Percentiles rank a stretch among this genome's conserved stretches.
Evolutionary conservation across 1,284 basidiomycete genomes (phyloP).

Genomic region (Ceratobasidium sp.): DNA sequence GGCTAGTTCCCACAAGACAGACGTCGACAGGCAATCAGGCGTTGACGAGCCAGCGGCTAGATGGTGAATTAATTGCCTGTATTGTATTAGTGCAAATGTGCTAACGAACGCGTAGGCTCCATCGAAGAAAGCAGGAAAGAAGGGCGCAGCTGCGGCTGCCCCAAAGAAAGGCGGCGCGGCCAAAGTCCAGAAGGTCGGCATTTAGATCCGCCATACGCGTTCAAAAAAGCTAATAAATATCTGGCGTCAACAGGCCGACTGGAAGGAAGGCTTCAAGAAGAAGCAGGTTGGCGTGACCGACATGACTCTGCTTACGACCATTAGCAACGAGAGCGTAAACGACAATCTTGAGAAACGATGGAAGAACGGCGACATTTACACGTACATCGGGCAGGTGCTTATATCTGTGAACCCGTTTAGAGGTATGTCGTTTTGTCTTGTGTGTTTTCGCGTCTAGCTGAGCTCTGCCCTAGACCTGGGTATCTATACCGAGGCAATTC

Average conservation of each 20-base stretch:
- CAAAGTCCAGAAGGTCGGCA: constrained; percentile 78
- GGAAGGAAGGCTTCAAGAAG: constrained; percentile 99
- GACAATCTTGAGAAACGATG: constrained; percentile 98
- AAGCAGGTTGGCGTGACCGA: constrained; percentile 97
- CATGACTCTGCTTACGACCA: constrained; percentile 97
- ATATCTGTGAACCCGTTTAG: constrained; percentile 99
- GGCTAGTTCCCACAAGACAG: constrained; percentile 26
- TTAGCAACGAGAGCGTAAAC: constrained; percentile 98
- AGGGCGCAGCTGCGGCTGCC: constrained; percentile 75
- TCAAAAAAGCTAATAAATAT: not conserved
- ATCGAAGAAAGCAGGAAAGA: constrained; percentile 93
- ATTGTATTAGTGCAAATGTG: not conserved
- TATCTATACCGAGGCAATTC: constrained; percentile 93
- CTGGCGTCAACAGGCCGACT: constrained; percentile 77
- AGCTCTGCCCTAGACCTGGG: constrained; percentile 74
- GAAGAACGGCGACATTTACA: constrained; percentile 97
- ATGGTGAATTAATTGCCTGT: not conserved
- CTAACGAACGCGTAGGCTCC: constrained; percentile 67
- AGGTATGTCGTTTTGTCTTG: constrained; percentile 63
- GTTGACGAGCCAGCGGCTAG: constrained; percentile 28
- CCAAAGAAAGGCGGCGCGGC: constrained; percentile 59
- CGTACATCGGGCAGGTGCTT: constrained; percentile 96
- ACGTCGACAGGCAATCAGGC: constrained; percentile 7
- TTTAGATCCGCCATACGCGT: constrained; percentile 47
- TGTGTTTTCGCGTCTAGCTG: constrained; percentile 6